Evolutionary conservation across 2,329 filamentous ascomycete species (phyloP).

Genomic region (Stylonectria norvegica): DNA sequence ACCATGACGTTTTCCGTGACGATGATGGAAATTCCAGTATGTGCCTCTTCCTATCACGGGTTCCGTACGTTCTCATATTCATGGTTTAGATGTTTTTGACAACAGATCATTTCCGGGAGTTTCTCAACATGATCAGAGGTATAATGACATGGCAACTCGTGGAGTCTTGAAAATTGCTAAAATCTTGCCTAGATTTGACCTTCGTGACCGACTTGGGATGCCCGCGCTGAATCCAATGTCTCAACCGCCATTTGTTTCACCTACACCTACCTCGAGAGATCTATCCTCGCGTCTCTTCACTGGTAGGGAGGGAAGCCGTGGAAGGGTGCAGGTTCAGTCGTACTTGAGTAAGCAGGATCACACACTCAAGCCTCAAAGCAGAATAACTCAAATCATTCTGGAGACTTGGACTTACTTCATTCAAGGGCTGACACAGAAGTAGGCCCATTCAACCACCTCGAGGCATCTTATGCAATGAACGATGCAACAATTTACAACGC

Average conservation of each 20-base stretch:
- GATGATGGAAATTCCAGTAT: constrained; percentile 26
- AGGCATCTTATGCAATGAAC: constrained; percentile 28
- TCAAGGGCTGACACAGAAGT: constrained; percentile 9
- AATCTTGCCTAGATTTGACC: constrained; percentile 29
- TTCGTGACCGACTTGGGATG: constrained; percentile 32
- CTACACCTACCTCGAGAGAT: constrained; percentile 31
- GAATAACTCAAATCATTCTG: too few species aligned
- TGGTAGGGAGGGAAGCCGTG: constrained; percentile 20
- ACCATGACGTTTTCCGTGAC: constrained; percentile 32
- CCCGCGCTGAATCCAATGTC: constrained; percentile 36
- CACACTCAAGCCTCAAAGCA: too few species aligned
- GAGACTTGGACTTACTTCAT: too few species aligned
- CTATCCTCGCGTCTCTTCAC: constrained; percentile 24
- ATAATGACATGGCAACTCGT: neutral
- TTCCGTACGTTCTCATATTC: constrained; percentile 15
- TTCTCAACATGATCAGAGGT: constrained; percentile 27
- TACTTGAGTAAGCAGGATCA: constrained; percentile 9
- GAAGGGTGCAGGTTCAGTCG: constrained; percentile 17
- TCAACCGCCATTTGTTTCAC: constrained; percentile 38
- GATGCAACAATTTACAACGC: constrained; percentile 32
- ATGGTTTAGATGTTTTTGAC: constrained; percentile 21
- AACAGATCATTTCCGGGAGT: constrained; percentile 20
- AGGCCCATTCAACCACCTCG: constrained; percentile 27
- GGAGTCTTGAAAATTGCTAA: neutral
- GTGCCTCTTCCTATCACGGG: constrained; percentile 2